A percentile compares a stretch with the other conserved stretches of the same genome.
Evolutionary conservation across 2,329 filamentous ascomycete genomes (phyloP).

Genomic region (Colletotrichum brevisporum): DNA sequence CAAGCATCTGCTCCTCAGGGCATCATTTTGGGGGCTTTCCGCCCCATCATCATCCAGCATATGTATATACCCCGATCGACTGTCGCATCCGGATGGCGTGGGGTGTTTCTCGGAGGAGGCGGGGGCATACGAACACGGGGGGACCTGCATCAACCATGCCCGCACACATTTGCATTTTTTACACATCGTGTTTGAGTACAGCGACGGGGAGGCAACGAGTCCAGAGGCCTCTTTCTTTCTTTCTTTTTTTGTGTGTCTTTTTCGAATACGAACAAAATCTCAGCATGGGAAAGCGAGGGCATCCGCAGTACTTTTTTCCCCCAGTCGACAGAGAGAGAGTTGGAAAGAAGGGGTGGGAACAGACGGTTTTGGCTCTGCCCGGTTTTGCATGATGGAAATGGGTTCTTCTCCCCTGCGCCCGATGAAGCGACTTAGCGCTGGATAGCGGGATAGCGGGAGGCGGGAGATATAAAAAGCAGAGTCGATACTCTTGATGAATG

Average conservation of each 20-base stretch:
- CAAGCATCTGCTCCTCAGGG: conserved; percentile 28
- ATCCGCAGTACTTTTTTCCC: conserved; percentile 9
- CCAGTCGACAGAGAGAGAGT: background rate
- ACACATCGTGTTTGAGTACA: conserved; percentile 6
- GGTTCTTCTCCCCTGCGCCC: no score
- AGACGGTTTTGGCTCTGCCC: background rate
- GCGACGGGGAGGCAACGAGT: conserved; percentile 1
- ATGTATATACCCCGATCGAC: conserved; percentile 33
- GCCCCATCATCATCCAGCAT: conserved; percentile 10
- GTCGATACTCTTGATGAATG: no score
- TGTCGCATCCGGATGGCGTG: conserved; percentile 32
- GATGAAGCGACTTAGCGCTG: no score
- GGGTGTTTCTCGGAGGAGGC: background rate
- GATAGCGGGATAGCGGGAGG: no score
- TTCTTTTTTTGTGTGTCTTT: background rate
- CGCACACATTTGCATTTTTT: conserved; percentile 7
- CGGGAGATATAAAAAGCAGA: no score
- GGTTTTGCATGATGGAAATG: conserved; percentile 12
- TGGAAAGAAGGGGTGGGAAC: conserved; percentile 23
- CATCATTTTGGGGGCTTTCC: background rate
- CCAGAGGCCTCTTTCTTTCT: background rate
- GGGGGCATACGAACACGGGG: conserved; percentile 10
- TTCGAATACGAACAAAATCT: background rate
- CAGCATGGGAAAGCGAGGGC: conserved; percentile 36
- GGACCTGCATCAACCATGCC: conserved; percentile 18